Evolutionary conservation across 192 early-diverging fungal species (phyloP), one percentile per base, ranked within the genome.

Genomic region (Coemansia sp.): DNA sequence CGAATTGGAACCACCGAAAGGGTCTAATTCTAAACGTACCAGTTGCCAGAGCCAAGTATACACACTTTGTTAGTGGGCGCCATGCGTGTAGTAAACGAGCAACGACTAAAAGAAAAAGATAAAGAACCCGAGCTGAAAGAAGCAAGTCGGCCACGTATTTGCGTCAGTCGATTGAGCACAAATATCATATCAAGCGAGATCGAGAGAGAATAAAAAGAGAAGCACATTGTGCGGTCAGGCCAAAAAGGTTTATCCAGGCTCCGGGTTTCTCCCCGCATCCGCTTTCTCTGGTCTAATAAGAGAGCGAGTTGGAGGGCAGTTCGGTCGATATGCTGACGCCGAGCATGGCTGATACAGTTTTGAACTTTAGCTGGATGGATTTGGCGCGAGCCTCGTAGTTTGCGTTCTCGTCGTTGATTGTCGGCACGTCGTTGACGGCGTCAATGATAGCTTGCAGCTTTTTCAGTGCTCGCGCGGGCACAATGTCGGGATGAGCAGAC

Each of bases 11-110:
- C 14, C 12, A n/a, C 14, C 12, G 10, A 46, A 44, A 44, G 15
- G 10, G 42, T 12, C 42, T 12, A 12, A n/a, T 12, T 4, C 42
- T 17, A 54, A 20, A 74, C 75, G 72, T 88, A 92, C 93, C 94
- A 98, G 85, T 98, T 98, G 64, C 96, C 96, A 5, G 91, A 93
- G 48, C 95, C 95, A 58, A 98, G 92, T 54, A 97, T 82, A 66
- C 86, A 88, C 44, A 95, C 92, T 72, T 87, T 90, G 82, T 95
- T 92, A 58, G 52, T 34, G 7, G 58, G 50, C 11, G 62, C 12
- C 68, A 71, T 79, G 44, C 24, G 38, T 24, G 46, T 23, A 24
- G 37, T 37, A 36, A 34, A 36, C 51, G 36, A 42, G 50, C 37
- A 51, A 34, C 56, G 51, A 51, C 58, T 49, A 59, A 31, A 20